Base-by-base conservation (phyloP, 1,284 basidiomycete species). In the Bondarzewia mesenterica region DNA sequence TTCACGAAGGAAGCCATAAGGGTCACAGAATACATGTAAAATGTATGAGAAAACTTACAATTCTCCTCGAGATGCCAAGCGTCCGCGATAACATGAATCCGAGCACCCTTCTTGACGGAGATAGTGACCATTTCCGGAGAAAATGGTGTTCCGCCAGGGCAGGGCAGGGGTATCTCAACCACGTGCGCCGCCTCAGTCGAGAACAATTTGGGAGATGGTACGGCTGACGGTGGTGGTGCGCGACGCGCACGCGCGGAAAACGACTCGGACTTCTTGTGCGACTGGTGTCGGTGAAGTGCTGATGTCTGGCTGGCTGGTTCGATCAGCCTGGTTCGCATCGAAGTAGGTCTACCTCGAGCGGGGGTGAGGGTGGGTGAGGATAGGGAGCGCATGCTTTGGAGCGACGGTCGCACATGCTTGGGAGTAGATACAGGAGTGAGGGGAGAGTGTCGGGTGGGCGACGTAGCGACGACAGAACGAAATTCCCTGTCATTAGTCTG, bases 121-220 rank as follows among this genome's bases (percentile, higher is more conserved):
- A 78, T 67, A 1, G 77, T 78, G 15, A 78, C 71, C 77, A 80
- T 78, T 55, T 79, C 76, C 1, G 74, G 69, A 52, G 68, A 64
- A 45, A 77, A 72, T 16, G 38, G 40, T 7, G 35, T 21, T 22
- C 53, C 53, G 4, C 49, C 52, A 23, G 53, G 53, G 60, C 62
- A 47, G 56, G 58, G 53, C 12, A 54, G 41, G 16, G 74, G 73
- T 22, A 78, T 68, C 40, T 63, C 59, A 15, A 78, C 68, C 35
- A 57, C 59, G 23, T 73, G 57, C 0, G 63, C 7, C 10, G 18
- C 39, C 10, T 48, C 41, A 7, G 26, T 27, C 5, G 27, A 49
- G 36, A 36, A 41, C 29, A 52, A 8, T 12, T 21, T 36, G 1
- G 38, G 23, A 1, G 47, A 37, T 1, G 52, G 52, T 4, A 32